Evolutionary conservation across 352 stramenopile species (phyloP).

Genomic region (Blastocystis sp.): DNA sequence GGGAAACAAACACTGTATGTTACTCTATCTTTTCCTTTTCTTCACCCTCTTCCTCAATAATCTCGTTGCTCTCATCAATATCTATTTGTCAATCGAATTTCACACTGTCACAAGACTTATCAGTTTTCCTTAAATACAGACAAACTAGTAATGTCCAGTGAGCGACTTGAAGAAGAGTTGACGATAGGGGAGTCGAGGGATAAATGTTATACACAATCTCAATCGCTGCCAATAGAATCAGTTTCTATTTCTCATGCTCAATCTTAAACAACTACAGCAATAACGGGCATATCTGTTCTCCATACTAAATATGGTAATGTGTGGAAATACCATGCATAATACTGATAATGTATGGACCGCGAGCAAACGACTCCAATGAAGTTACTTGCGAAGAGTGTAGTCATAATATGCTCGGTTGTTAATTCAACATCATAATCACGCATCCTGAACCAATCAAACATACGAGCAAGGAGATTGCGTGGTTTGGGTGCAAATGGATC

Average conservation of each 20-base stretch:
- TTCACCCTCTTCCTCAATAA: constrained; percentile 16
- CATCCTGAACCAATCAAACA: constrained; percentile 55
- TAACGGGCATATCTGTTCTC: constrained; percentile 80
- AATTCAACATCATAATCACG: background rate
- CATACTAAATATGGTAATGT: constrained; percentile 89
- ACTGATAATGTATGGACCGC: constrained; percentile 95
- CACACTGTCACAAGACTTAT: constrained; percentile 8
- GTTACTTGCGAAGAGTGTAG: constrained; percentile 85
- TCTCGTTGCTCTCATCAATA: background rate
- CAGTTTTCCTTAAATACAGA: constrained; percentile 50
- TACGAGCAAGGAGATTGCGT: constrained; percentile 42
- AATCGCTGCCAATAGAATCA: constrained; percentile 74
- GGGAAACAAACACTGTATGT: background rate
- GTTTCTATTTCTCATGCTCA: constrained; percentile 15
- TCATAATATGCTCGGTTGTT: constrained; percentile 75
- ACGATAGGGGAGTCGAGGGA: constrained; percentile 85
- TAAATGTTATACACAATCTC: constrained; percentile 92
- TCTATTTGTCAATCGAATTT: background rate
- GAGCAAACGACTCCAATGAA: constrained; percentile 93
- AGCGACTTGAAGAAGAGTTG: constrained; percentile 84
- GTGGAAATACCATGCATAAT: constrained; percentile 89
- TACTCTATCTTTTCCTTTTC: constrained; percentile 20
- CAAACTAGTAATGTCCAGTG: constrained; percentile 79
- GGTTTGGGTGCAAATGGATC: constrained; percentile 54
- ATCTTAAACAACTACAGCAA: constrained; percentile 59